These are phyloP conservation scores for Candida dubliniensis DNA, from an alignment of 1,139 yeast species.

Conservation along the genomic window DNA sequence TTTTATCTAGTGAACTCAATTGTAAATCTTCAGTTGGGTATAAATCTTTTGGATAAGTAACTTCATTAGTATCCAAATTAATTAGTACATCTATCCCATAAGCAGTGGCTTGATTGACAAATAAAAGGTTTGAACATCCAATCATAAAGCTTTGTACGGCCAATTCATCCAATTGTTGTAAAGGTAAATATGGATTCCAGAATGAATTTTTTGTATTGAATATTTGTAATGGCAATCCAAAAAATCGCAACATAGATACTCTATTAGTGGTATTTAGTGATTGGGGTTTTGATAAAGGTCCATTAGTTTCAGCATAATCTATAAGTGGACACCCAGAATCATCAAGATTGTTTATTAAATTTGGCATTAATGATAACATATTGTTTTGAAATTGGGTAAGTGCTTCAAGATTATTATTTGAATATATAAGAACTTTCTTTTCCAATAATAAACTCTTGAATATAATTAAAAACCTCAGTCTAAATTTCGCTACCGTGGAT, in stretches of 20 bases:
- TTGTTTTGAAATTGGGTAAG: conserved; percentile 79
- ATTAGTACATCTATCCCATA: conserved; percentile 49
- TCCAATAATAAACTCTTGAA: conserved; percentile 80
- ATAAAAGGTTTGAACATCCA: conserved; percentile 85
- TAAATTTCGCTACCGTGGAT: conserved; percentile 60
- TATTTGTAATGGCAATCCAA: conserved; percentile 85
- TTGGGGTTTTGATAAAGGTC: conserved; percentile 56
- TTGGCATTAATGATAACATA: conserved; percentile 72
- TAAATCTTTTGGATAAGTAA: conserved; percentile 38
- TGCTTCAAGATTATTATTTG: conserved; percentile 74
- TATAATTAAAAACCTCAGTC: conserved; percentile 60
- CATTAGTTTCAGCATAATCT: conserved; percentile 53
- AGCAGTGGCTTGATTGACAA: conserved; percentile 65
- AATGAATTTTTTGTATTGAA: conserved; percentile 82
- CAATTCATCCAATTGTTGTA: conserved; percentile 84
- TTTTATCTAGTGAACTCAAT: conserved; percentile 66
- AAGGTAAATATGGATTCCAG: conserved; percentile 89
- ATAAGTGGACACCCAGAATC: conserved; percentile 81
- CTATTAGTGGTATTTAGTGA: conserved; percentile 78
- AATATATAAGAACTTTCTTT: conserved; percentile 64
- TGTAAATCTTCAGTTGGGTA: conserved; percentile 45
- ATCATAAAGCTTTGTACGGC: conserved; percentile 64
- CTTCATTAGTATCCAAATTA: conserved; percentile 37
- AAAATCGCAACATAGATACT: conserved; percentile 69
- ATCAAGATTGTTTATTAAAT: conserved; percentile 66